Evolutionary conservation across 768 basidiomycete genomes (phyloP).

Genomic region (Trametes villosa): DNA sequence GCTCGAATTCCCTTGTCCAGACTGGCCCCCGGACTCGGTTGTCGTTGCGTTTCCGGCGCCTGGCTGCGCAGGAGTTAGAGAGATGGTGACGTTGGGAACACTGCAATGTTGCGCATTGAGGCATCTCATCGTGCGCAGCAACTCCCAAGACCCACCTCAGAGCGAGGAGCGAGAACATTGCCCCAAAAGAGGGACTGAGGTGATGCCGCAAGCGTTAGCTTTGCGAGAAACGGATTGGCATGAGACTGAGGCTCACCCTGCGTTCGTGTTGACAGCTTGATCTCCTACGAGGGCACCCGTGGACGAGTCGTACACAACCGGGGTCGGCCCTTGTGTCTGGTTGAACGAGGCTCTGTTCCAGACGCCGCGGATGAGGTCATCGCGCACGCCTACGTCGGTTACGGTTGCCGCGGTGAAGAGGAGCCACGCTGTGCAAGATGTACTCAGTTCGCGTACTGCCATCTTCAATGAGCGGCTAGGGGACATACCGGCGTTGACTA

Average conservation of each 20-base stretch:
- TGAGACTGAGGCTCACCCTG: too few species aligned
- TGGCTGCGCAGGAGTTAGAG: neutral
- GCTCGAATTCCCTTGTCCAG: neutral
- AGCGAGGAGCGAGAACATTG: slow-evolving; percentile 17
- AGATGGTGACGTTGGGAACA: slow-evolving; percentile 5
- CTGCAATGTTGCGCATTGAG: neutral
- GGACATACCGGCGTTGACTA: neutral
- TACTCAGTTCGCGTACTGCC: too few species aligned
- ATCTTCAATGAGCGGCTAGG: neutral
- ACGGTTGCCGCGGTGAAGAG: slow-evolving; percentile 19
- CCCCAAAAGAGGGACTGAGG: slow-evolving; percentile 11
- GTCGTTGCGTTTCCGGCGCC: too few species aligned
- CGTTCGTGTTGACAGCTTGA: neutral
- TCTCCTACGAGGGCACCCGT: neutral
- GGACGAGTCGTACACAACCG: slow-evolving; percentile 1
- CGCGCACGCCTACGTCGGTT: slow-evolving; percentile 17
- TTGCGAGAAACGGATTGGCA: too few species aligned
- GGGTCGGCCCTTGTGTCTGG: neutral
- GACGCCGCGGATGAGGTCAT: slow-evolving; percentile 8
- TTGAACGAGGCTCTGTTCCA: slow-evolving; percentile 11
- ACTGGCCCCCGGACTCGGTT: too few species aligned
- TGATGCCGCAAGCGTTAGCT: too few species aligned
- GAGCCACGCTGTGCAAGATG: slow-evolving; percentile 24
- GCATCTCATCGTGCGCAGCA: neutral
- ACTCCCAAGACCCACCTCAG: slow-evolving; percentile 6